Percentiles rank a stretch among this genome's conserved stretches.
Evolutionary conservation across 2,329 filamentous ascomycete genomes (phyloP).

Genomic region (Claviceps paspali): DNA sequence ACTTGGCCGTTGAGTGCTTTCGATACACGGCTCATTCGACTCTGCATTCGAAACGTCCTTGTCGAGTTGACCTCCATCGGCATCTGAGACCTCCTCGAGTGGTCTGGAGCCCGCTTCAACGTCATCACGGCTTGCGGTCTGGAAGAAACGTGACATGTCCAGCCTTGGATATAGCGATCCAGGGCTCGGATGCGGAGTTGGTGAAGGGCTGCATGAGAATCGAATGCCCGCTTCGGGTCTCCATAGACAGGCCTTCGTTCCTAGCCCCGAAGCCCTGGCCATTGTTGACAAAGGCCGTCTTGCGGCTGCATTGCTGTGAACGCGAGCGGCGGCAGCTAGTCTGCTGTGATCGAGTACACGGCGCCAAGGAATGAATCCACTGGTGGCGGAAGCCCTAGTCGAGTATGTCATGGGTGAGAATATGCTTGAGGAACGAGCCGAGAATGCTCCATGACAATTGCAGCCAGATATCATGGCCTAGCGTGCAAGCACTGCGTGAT

Average conservation of each 20-base stretch:
- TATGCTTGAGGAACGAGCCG: not conserved
- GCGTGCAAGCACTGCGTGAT: not conserved
- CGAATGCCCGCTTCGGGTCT: conserved; percentile 15
- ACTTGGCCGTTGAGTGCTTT: not conserved
- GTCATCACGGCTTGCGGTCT: conserved; percentile 6
- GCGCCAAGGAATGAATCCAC: conserved; percentile 2
- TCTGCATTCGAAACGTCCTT: not conserved
- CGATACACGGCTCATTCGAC: not conserved
- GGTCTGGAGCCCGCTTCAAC: not conserved
- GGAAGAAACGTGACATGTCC: conserved; percentile 13
- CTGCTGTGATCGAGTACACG: not conserved
- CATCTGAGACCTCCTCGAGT: not conserved
- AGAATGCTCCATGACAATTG: conserved; percentile 6
- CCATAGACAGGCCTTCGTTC: conserved; percentile 13
- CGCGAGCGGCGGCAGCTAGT: not conserved
- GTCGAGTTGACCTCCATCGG: not conserved
- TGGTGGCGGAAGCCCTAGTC: conserved; percentile 14
- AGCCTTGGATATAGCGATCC: conserved; percentile 12
- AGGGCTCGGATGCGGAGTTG: conserved; percentile 7
- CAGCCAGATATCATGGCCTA: conserved; percentile 9
- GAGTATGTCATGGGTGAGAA: conserved; percentile 9
- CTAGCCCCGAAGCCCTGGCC: conserved; percentile 7
- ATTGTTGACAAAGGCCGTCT: not conserved
- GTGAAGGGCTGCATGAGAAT: conserved; percentile 10
- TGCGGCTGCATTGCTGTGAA: not conserved